A percentile compares a stretch with the other conserved stretches of the same genome.
Evolutionary conservation across 2,329 filamentous ascomycete species (phyloP).

Genomic region (Teratosphaeria destructans): DNA sequence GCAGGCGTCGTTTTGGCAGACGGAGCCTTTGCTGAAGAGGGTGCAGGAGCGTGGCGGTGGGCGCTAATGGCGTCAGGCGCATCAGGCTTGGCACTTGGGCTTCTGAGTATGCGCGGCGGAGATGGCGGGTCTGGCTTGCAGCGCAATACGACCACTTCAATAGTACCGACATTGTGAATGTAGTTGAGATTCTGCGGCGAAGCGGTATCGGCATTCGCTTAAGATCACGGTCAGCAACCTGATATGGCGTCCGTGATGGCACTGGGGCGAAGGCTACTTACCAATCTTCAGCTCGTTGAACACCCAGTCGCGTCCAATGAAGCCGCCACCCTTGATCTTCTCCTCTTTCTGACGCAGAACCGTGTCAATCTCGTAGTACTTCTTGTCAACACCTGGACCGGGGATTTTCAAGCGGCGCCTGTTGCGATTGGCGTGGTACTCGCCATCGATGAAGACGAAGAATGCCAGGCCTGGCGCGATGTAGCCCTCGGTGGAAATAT

Average conservation of each 20-base stretch:
- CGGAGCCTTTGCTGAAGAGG: neutral
- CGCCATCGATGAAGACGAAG: slow-evolving; percentile 48
- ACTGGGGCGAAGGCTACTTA: slow-evolving; percentile 17
- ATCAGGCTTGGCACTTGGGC: neutral
- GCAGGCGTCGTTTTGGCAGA: neutral
- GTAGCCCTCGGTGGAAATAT: slow-evolving; percentile 39
- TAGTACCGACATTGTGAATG: slow-evolving; percentile 34
- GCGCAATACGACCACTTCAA: slow-evolving; percentile 39
- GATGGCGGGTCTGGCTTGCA: slow-evolving; percentile 20
- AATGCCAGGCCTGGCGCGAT: slow-evolving; percentile 44
- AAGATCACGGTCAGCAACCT: neutral
- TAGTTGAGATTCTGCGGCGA: slow-evolving; percentile 24
- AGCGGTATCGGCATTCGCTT: slow-evolving; percentile 30
- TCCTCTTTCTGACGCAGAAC: slow-evolving; percentile 45
- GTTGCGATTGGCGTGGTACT: slow-evolving; percentile 49
- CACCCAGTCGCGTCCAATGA: slow-evolving; percentile 43
- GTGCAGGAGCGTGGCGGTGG: neutral
- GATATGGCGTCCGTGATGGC: neutral
- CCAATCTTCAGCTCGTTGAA: slow-evolving; percentile 42
- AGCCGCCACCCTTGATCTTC: slow-evolving; percentile 32
- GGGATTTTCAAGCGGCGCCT: slow-evolving; percentile 32
- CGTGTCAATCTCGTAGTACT: slow-evolving; percentile 37
- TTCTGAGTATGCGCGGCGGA: neutral
- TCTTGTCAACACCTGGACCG: slow-evolving; percentile 14
- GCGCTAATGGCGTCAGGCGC: neutral